These are phyloP conservation scores for Herpetomonas muscarum DNA, from an alignment of 208 protist genomes.

Conservation along the genomic window DNA sequence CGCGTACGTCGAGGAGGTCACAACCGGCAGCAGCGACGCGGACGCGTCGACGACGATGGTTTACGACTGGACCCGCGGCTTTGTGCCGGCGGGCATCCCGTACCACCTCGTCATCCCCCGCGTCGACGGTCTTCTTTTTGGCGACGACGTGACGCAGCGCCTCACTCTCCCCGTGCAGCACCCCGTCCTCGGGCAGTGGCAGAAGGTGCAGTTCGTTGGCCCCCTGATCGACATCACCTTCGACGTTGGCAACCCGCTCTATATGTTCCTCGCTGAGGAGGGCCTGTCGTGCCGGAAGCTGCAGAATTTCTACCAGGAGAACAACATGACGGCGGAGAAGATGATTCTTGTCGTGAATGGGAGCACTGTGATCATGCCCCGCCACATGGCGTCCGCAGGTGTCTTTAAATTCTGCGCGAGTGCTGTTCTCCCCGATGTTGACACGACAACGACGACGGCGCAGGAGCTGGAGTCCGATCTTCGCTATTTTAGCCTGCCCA, in stretches of 20 bases:
- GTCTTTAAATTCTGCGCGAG: slow-evolving; percentile 62
- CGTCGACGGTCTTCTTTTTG: slow-evolving; percentile 38
- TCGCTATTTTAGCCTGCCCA: slow-evolving; percentile 51
- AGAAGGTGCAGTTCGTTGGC: slow-evolving; percentile 43
- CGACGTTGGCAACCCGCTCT: slow-evolving; percentile 48
- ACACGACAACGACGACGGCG: slow-evolving; percentile 23
- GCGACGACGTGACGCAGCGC: slow-evolving; percentile 15
- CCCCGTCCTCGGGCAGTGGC: slow-evolving; percentile 44
- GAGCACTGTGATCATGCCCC: slow-evolving; percentile 43
- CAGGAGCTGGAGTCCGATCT: slow-evolving; percentile 44
- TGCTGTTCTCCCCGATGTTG: slow-evolving; percentile 34
- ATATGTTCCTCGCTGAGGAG: slow-evolving; percentile 56
- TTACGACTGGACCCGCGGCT: slow-evolving; percentile 20
- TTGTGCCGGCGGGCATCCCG: slow-evolving; percentile 47
- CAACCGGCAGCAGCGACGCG: neutral
- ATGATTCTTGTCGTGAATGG: slow-evolving; percentile 52
- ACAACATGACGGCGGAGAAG: slow-evolving; percentile 28
- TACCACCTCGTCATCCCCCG: slow-evolving; percentile 52
- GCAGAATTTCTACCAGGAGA: slow-evolving; percentile 37
- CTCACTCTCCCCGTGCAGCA: slow-evolving; percentile 41
- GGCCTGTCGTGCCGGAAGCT: slow-evolving; percentile 34
- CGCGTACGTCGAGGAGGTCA: neutral
- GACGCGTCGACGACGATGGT: neutral
- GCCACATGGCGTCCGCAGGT: slow-evolving; percentile 33
- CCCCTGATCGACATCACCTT: slow-evolving; percentile 44